phyloP scores from a whole-genome alignment of 2,329 filamentous ascomycete species.

The Talaromyces sp. region DNA sequence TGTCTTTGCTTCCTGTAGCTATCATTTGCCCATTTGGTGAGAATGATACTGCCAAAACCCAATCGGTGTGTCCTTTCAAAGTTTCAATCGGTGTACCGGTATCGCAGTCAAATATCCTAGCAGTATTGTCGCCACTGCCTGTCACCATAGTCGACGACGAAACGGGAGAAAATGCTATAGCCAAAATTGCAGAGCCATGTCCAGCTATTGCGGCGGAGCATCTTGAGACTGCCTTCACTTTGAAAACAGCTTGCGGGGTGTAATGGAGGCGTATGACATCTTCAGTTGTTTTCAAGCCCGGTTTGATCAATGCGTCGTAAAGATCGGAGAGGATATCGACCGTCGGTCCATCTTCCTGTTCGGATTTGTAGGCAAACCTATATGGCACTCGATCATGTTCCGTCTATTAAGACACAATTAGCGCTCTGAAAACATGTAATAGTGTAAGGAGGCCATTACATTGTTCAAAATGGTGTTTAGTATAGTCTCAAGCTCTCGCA shows the following conservation, averaged over 20 bases:
- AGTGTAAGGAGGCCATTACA: slow-evolving; percentile 46
- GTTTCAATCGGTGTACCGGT: slow-evolving; percentile 86
- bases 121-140: slow-evolving; percentile 86
- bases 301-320: slow-evolving; percentile 52
- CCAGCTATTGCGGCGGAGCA: slow-evolving; percentile 85
- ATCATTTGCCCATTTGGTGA: slow-evolving; percentile 77
- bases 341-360: slow-evolving; percentile 34
- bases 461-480: slow-evolving; percentile 79
- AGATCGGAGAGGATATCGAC: slow-evolving; percentile 48
- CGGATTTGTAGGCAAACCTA: slow-evolving; percentile 59
- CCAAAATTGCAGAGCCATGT: slow-evolving; percentile 86
- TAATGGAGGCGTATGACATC: slow-evolving; percentile 61
- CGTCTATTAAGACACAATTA: slow-evolving; percentile 41
- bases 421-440: neutral
- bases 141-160: slow-evolving; percentile 76
- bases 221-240: slow-evolving; percentile 85
- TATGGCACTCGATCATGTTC: slow-evolving; percentile 63
- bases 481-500: slow-evolving; percentile 84
- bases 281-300: slow-evolving; percentile 56
- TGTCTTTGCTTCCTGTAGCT: slow-evolving; percentile 91
- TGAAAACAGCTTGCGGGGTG: slow-evolving; percentile 86
- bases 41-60: slow-evolving; percentile 86
- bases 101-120: slow-evolving; percentile 90
- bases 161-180: slow-evolving; percentile 78
- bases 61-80: slow-evolving; percentile 80